Percentiles rank a stretch among this genome's conserved stretches.
These are phyloP conservation scores for Medicago arabica DNA, from an alignment of 306 rosid genomes.

Conservation along the genomic window DNA sequence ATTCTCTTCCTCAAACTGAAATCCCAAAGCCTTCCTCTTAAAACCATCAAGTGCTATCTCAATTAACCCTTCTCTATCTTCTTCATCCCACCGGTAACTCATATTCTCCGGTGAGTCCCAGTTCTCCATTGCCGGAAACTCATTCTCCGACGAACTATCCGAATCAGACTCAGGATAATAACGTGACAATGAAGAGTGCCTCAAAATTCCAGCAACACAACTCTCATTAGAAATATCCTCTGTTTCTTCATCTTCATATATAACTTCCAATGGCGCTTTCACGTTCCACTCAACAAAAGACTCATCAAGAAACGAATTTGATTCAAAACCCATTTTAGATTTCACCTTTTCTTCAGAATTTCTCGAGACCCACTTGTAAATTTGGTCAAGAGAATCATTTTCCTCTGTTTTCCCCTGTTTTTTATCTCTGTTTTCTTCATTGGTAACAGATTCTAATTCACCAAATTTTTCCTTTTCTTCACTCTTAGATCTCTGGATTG, in stretches of 20 bases:
- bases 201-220: slow-evolving; percentile 34
- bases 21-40: slow-evolving; percentile 42
- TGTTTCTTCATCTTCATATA: slow-evolving; percentile 72
- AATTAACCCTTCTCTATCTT: slow-evolving; percentile 79
- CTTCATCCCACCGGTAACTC: slow-evolving; percentile 70
- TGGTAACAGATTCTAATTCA: neutral
- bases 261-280: slow-evolving; percentile 85
- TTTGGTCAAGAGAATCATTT: slow-evolving; percentile 40
- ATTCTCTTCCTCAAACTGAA: slow-evolving; percentile 61
- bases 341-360: slow-evolving; percentile 45
- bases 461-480: neutral
- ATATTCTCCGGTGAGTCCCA: slow-evolving; percentile 60
- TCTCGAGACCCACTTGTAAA: slow-evolving; percentile 33
- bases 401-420: slow-evolving; percentile 43
- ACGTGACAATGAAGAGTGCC: slow-evolving; percentile 62
- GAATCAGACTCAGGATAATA: slow-evolving; percentile 86
- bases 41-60: slow-evolving; percentile 78
- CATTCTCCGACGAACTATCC: slow-evolving; percentile 69
- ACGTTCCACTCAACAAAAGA: slow-evolving; percentile 78
- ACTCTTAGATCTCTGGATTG: slow-evolving; percentile 56
- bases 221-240: slow-evolving; percentile 41
- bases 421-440: slow-evolving; percentile 38
- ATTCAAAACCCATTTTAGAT: slow-evolving; percentile 45
- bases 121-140: slow-evolving; percentile 41
- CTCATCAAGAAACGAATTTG: slow-evolving; percentile 54